Percentiles rank a stretch among this genome's conserved stretches.
These are phyloP conservation scores for Arthrobotrys megalospora DNA, from an alignment of 2,329 filamentous ascomycete genomes.

Conservation along the genomic window DNA sequence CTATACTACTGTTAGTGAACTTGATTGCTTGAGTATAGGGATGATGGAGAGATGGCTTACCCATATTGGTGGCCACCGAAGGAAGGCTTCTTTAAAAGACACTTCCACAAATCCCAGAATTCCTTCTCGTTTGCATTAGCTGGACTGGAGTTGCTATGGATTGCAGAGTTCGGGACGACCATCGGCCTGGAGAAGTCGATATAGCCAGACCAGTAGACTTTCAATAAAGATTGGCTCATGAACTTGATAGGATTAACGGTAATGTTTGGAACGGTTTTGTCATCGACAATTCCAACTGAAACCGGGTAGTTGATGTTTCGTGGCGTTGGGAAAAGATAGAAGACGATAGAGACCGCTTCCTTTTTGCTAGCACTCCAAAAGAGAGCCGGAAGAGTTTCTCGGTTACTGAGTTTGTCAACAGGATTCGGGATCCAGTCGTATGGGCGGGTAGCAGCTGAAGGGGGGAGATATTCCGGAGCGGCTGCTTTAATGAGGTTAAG, in stretches of 20 bases:
- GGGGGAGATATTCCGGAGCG: constrained; percentile 11
- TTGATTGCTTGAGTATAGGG: neutral
- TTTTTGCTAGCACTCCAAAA: constrained; percentile 43
- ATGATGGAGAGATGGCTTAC: constrained; percentile 3
- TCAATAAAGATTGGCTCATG: constrained; percentile 29
- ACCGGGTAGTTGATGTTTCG: constrained; percentile 33
- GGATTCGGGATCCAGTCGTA: constrained; percentile 42
- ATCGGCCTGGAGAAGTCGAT: constrained; percentile 51
- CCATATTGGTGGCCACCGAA: constrained; percentile 53
- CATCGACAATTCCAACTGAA: constrained; percentile 38
- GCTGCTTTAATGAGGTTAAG: constrained; percentile 32
- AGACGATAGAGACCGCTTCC: constrained; percentile 24
- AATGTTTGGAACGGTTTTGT: constrained; percentile 34
- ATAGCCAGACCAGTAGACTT: constrained; percentile 42
- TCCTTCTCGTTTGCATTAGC: constrained; percentile 19
- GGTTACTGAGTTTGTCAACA: constrained; percentile 12
- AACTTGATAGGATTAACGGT: neutral
- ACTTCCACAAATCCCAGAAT: constrained; percentile 47
- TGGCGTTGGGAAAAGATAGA: constrained; percentile 38
- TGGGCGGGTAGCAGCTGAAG: constrained; percentile 9
- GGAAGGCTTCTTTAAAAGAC: constrained; percentile 37
- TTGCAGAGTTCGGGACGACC: constrained; percentile 30
- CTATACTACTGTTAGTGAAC: constrained; percentile 13
- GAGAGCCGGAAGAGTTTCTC: constrained; percentile 30
- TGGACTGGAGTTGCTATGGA: constrained; percentile 9